Evolutionary conservation across 208 protist species (phyloP).

Genomic region (Herpetomonas samuelpessoai): DNA sequence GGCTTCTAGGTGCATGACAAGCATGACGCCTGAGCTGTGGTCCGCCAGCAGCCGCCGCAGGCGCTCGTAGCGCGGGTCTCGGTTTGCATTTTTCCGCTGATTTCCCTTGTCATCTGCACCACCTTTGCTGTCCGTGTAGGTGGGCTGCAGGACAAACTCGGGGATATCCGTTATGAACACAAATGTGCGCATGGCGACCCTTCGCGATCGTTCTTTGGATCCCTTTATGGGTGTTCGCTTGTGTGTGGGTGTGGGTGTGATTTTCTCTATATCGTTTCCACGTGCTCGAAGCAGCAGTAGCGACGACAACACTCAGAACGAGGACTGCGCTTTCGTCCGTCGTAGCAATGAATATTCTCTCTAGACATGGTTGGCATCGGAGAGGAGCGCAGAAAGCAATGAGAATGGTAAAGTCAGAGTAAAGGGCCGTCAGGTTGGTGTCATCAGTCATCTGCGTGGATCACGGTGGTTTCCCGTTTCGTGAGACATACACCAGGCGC

Average conservation of each 20-base stretch:
- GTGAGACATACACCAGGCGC: too few species aligned
- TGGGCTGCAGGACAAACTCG: conserved; percentile 63
- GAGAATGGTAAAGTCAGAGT: too few species aligned
- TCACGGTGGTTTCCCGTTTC: too few species aligned
- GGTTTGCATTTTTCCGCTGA: conserved; percentile 19
- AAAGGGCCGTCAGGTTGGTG: too few species aligned
- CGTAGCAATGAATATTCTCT: too few species aligned
- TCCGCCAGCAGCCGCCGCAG: conserved; percentile 70
- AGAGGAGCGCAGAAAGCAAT: too few species aligned
- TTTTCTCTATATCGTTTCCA: conserved; percentile 3
- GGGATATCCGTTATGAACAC: conserved; percentile 87
- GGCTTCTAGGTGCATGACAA: conserved; percentile 82
- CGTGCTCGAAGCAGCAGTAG: background rate
- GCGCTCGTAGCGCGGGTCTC: conserved; percentile 82
- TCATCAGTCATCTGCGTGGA: too few species aligned
- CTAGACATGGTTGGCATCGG: too few species aligned
- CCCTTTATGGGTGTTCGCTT: conserved; percentile 7
- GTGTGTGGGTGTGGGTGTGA: background rate
- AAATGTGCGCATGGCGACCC: conserved; percentile 68
- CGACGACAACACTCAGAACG: too few species aligned
- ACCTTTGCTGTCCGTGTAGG: conserved; percentile 16
- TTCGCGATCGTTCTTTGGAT: too few species aligned
- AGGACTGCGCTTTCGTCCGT: too few species aligned
- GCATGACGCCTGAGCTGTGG: conserved; percentile 83
- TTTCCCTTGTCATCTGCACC: background rate